These are phyloP conservation scores for Elongisporangium senticosum DNA, from an alignment of 352 stramenopile species.

Conservation along the genomic window DNA sequence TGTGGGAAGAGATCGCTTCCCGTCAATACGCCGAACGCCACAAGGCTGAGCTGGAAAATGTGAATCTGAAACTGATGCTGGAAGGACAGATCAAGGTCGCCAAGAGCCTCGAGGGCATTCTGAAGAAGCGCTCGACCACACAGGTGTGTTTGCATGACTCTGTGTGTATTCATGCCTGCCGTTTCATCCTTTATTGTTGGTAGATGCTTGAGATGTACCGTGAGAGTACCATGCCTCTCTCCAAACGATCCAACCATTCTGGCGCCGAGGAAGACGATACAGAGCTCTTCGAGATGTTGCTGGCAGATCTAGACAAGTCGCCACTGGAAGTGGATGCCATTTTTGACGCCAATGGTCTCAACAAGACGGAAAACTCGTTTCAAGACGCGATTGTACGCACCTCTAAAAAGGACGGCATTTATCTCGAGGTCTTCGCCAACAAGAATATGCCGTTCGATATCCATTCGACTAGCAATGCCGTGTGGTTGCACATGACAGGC, in stretches of 20 bases:
- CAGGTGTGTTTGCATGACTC: constrained; percentile 1
- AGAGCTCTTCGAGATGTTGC: constrained; percentile 23
- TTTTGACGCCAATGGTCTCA: constrained; percentile 29
- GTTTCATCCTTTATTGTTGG: neutral
- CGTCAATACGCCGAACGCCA: constrained; percentile 25
- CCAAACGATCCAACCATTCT: constrained; percentile 17
- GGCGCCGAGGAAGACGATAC: constrained; percentile 15
- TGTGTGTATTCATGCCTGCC: neutral
- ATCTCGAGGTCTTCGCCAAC: constrained; percentile 36
- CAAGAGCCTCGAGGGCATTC: constrained; percentile 10
- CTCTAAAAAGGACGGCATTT: constrained; percentile 20
- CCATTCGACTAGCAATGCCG: constrained; percentile 20
- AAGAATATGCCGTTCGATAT: constrained; percentile 35
- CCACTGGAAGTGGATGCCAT: constrained; percentile 23
- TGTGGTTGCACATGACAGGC: constrained; percentile 27
- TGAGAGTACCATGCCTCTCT: constrained; percentile 12
- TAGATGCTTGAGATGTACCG: constrained; percentile 25
- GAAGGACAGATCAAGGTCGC: constrained; percentile 17
- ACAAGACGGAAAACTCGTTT: constrained; percentile 21
- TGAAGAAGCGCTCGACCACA: constrained; percentile 9
- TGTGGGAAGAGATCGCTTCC: constrained; percentile 37
- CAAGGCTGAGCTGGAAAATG: constrained; percentile 13
- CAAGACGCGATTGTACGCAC: constrained; percentile 27
- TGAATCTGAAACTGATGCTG: constrained; percentile 13
- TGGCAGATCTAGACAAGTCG: constrained; percentile 22